Evolutionary conservation across 2,329 filamentous ascomycete genomes (phyloP).

Genomic region (Xenosphaeropsis pyriputrescens): DNA sequence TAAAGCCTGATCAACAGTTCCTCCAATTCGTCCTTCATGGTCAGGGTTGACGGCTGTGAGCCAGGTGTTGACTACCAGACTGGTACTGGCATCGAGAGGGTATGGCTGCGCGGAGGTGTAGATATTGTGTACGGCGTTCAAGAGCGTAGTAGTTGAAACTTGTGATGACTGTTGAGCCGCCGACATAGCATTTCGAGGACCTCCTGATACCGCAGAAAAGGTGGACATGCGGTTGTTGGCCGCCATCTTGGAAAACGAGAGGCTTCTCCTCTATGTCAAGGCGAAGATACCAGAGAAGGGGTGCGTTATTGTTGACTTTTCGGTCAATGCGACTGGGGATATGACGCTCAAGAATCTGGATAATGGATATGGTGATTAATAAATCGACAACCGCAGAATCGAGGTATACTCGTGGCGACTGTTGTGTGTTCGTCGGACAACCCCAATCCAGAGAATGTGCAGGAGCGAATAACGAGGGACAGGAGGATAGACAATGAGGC

Average conservation of each 20-base stretch:
- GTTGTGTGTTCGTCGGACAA: too few relatives aligned
- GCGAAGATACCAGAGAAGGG: slow-evolving; percentile 3
- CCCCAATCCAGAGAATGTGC: too few relatives aligned
- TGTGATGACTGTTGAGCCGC: slow-evolving; percentile 58
- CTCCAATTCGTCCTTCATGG: slow-evolving; percentile 53
- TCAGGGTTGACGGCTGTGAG: slow-evolving; percentile 62
- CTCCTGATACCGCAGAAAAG: slow-evolving; percentile 51
- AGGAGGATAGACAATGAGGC: slow-evolving; percentile 6
- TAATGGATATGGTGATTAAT: too few relatives aligned
- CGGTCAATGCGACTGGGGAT: too few relatives aligned
- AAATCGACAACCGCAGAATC: too few relatives aligned
- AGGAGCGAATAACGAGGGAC: slow-evolving; percentile 2
- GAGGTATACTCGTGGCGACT: too few relatives aligned
- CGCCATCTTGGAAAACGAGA: slow-evolving; percentile 9
- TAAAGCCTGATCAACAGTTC: slow-evolving; percentile 67
- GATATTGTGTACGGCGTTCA: slow-evolving; percentile 83
- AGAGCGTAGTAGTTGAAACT: slow-evolving; percentile 80
- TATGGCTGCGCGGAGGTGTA: slow-evolving; percentile 77
- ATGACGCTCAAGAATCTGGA: too few relatives aligned
- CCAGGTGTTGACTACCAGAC: slow-evolving; percentile 92
- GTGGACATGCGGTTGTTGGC: slow-evolving; percentile 32
- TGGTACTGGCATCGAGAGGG: slow-evolving; percentile 76
- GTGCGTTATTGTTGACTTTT: not conserved
- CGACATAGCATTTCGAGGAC: slow-evolving; percentile 34
- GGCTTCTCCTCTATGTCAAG: too few relatives aligned